phyloP scores from a whole-genome alignment of 352 stramenopile species.

The Phytopythium chamaehyphon region DNA sequence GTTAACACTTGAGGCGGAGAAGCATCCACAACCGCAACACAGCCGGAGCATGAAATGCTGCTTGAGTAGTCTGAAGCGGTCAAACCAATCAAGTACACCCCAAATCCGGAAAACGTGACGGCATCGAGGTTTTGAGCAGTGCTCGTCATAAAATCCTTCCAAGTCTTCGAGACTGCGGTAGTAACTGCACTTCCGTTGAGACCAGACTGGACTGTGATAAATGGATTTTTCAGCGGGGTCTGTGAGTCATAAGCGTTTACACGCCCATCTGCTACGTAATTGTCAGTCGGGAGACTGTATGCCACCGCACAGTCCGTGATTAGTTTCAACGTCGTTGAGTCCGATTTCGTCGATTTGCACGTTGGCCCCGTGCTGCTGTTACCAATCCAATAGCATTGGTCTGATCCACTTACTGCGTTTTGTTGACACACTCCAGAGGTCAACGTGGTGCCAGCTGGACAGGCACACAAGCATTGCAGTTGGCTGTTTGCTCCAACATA shows the following conservation, averaged over 20 bases:
- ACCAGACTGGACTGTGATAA: conserved; percentile 8
- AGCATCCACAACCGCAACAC: conserved; percentile 39
- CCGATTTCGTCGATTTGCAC: background rate
- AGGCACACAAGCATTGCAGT: conserved; percentile 35
- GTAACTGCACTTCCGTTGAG: background rate
- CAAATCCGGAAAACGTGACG: conserved; percentile 25
- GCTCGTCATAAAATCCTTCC: conserved; percentile 32
- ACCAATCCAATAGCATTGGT: too few species aligned
- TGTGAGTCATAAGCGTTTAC: conserved; percentile 19
- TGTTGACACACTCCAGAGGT: conserved; percentile 13
- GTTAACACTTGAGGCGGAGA: conserved; percentile 18
- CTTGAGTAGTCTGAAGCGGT: conserved; percentile 32
- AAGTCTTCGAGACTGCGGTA: conserved; percentile 7
- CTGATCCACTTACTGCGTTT: background rate
- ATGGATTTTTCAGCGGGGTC: background rate
- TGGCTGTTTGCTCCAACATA: conserved; percentile 16
- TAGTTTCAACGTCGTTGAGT: background rate
- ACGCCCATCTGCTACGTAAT: conserved; percentile 43
- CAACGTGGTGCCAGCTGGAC: conserved; percentile 22
- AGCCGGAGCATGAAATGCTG: conserved; percentile 28
- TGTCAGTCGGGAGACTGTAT: conserved; percentile 45
- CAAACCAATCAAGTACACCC: conserved; percentile 37
- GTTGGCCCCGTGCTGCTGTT: background rate
- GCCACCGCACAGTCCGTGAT: background rate
- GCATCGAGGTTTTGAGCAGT: conserved; percentile 17